Percentiles rank a stretch among this genome's conserved stretches.
These are phyloP conservation scores for Phytopythium boreale DNA, from an alignment of 352 stramenopile genomes.

Conservation along the genomic window DNA sequence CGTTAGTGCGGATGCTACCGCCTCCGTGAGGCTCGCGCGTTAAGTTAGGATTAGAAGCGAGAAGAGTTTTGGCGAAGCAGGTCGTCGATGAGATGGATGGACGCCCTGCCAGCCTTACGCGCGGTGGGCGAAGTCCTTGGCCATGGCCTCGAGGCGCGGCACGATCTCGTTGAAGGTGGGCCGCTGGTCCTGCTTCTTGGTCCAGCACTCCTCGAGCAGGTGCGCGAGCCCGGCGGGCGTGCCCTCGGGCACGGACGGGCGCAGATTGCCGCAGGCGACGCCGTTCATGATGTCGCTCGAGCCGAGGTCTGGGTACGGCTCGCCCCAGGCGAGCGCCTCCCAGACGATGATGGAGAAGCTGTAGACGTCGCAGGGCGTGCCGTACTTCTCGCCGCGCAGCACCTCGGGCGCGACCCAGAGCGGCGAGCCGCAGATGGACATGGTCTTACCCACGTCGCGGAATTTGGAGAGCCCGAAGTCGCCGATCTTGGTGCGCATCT, in stretches of 20 bases:
- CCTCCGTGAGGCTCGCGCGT: background rate
- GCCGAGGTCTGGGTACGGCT: conserved; percentile 75
- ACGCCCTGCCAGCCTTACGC: background rate
- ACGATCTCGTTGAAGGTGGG: conserved; percentile 84
- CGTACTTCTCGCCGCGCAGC: conserved; percentile 79
- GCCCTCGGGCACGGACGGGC: conserved; percentile 66
- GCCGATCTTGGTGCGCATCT: conserved; percentile 83
- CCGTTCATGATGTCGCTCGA: conserved; percentile 88
- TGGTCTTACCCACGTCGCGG: conserved; percentile 83
- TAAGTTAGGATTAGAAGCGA: conserved; percentile 6
- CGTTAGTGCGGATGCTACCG: too few species aligned
- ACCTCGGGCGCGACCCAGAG: conserved; percentile 83
- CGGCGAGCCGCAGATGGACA: conserved; percentile 81
- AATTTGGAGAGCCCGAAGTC: conserved; percentile 85
- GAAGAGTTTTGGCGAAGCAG: background rate
- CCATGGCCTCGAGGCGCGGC: conserved; percentile 74
- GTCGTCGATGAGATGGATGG: background rate
- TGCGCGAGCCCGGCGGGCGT: conserved; percentile 48
- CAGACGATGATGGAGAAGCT: conserved; percentile 91
- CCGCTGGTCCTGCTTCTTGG: conserved; percentile 78
- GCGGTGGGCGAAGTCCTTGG: conserved; percentile 55
- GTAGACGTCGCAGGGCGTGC: conserved; percentile 79
- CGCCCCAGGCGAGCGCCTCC: conserved; percentile 73
- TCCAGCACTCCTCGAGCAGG: conserved; percentile 81
- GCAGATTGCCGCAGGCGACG: conserved; percentile 69